Conservation (phyloP, 2,329 filamentous ascomycete species). For the Fusarium circinatum region DNA sequence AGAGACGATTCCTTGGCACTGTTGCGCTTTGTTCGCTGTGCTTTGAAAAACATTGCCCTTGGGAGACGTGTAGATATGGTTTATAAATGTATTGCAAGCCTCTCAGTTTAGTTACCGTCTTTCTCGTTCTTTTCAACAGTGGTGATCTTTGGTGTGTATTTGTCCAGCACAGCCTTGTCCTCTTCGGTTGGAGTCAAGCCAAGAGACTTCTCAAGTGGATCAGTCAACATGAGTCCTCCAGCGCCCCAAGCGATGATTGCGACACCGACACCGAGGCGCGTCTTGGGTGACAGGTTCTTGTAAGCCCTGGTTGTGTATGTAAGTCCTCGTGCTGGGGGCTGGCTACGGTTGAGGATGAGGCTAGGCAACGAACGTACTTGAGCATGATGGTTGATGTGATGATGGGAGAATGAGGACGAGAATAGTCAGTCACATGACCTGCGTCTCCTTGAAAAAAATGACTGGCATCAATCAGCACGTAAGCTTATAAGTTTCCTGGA, state of each 20-base stretch:
- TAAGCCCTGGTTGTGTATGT: constrained; percentile 65
- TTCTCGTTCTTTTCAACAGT: constrained; percentile 61
- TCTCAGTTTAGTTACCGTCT: background rate
- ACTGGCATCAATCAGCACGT: background rate
- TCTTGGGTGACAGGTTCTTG: constrained; percentile 74
- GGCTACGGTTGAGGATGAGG: background rate
- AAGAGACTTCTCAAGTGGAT: constrained; percentile 77
- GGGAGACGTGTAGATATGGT: background rate
- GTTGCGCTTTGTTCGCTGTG: background rate
- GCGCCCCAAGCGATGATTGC: constrained; percentile 81
- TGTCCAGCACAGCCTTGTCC: constrained; percentile 75
- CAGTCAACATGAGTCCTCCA: constrained; percentile 77
- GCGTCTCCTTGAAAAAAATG: background rate
- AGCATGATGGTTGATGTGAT: constrained; percentile 30
- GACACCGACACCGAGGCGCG: constrained; percentile 76
- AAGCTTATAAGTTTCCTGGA: background rate
- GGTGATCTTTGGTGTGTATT: constrained; percentile 69
- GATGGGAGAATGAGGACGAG: background rate
- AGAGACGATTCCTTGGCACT: background rate
- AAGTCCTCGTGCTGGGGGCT: background rate
- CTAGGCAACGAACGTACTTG: constrained; percentile 24
- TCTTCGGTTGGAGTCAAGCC: constrained; percentile 77
- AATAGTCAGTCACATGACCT: constrained; percentile 6
- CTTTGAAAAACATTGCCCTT: too few species aligned
- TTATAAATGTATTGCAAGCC: background rate